Evolutionary conservation across 345 rosid species (phyloP).

Genomic region (Garcia nutans): DNA sequence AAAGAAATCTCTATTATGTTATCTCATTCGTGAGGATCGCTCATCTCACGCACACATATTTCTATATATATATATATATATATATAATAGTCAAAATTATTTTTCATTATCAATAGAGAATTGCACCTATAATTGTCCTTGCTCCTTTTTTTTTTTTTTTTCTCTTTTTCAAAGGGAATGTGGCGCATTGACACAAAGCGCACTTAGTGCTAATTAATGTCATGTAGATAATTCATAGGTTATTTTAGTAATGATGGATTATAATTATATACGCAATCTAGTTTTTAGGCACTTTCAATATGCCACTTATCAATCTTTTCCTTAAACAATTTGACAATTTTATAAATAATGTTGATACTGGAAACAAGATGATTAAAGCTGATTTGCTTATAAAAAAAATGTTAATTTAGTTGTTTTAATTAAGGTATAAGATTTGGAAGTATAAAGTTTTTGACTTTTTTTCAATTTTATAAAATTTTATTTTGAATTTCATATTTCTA

Average conservation of each 20-base stretch:
- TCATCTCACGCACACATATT: too few relatives aligned
- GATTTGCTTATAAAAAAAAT: too few relatives aligned
- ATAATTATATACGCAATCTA: neutral
- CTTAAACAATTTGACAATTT: neutral
- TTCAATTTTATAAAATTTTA: too few relatives aligned
- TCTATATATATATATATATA: too few relatives aligned
- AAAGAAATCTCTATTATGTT: too few relatives aligned
- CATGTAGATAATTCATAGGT: neutral
- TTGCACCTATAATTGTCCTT: too few relatives aligned
- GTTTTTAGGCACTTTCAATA: neutral
- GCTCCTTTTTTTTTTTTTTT: too few relatives aligned
- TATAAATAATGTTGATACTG: neutral
- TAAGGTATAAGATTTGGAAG: too few relatives aligned
- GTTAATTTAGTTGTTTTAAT: too few relatives aligned
- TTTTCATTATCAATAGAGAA: neutral
- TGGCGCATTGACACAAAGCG: neutral
- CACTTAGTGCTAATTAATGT: neutral
- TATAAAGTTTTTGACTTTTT: too few relatives aligned
- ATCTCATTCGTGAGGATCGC: too few relatives aligned
- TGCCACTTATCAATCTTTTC: neutral
- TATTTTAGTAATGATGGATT: neutral
- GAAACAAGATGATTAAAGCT: neutral
- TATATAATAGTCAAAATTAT: neutral
- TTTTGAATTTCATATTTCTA: too few relatives aligned
- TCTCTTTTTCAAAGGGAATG: neutral